phyloP scores from a whole-genome alignment of 2,329 filamentous ascomycete species.

The Thielaviopsis cerberus region DNA sequence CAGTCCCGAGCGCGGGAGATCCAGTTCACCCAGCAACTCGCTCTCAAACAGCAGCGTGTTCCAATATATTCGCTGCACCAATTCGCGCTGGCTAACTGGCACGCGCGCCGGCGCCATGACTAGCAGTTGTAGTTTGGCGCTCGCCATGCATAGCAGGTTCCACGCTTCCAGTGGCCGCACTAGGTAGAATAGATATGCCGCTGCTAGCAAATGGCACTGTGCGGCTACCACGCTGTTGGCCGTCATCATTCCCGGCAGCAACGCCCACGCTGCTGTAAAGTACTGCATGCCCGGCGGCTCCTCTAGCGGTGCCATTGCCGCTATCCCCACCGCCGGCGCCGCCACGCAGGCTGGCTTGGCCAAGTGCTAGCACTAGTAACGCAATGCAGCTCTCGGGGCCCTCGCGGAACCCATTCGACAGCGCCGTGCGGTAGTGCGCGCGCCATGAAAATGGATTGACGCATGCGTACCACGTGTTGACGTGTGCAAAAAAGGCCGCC shows the following conservation, averaged over 20 bases:
- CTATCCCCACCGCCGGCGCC: too few species aligned
- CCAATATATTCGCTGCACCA: constrained; percentile 68
- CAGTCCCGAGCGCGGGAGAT: constrained; percentile 66
- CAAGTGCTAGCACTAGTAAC: constrained; percentile 57
- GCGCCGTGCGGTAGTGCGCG: constrained; percentile 53
- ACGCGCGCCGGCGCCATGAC: constrained; percentile 56
- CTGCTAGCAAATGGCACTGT: constrained; percentile 63
- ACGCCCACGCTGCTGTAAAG: constrained; percentile 62
- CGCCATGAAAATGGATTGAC: constrained; percentile 70
- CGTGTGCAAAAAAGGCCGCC: constrained; percentile 60
- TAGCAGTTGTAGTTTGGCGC: constrained; percentile 63
- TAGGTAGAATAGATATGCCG: constrained; percentile 67
- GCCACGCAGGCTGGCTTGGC: constrained; percentile 55
- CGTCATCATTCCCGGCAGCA: constrained; percentile 63
- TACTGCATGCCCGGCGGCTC: constrained; percentile 61
- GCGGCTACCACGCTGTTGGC: constrained; percentile 59
- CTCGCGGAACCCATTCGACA: constrained; percentile 58
- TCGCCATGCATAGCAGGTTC: constrained; percentile 61
- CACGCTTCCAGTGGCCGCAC: constrained; percentile 69
- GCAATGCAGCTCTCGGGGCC: constrained; percentile 71
- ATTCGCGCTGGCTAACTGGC: constrained; percentile 49
- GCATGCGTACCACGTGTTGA: constrained; percentile 73
- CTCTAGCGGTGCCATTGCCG: constrained; percentile 46
- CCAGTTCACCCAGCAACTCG: constrained; percentile 60
- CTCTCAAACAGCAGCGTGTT: constrained; percentile 66